Conservation (phyloP, 2,329 filamentous ascomycete genomes). For the Botryotinia calthae region DNA sequence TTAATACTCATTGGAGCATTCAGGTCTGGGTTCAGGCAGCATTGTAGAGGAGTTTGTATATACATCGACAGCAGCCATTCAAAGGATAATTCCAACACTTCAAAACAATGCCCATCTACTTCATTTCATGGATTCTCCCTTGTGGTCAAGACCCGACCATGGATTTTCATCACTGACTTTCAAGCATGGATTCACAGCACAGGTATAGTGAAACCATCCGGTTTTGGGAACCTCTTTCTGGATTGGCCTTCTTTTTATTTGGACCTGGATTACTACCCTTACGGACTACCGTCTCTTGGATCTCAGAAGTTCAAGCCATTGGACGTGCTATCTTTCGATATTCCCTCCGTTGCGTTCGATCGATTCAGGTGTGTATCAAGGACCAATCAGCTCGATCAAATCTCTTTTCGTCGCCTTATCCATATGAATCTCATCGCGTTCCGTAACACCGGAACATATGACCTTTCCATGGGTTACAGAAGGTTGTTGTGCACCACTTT, state of each 20-base stretch:
- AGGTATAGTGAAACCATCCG: conserved; percentile 21
- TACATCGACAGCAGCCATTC: conserved; percentile 26
- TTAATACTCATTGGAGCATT: conserved; percentile 26
- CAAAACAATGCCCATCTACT: conserved; percentile 8
- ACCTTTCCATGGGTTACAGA: not conserved
- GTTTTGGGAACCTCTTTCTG: conserved; percentile 12
- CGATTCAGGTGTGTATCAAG: conserved; percentile 19
- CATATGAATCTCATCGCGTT: not conserved
- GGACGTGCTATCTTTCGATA: not conserved
- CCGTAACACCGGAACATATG: not conserved
- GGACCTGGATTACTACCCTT: conserved; percentile 15
- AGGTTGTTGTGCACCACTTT: not conserved
- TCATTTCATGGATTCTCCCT: conserved; percentile 13
- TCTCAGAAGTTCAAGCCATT: not conserved
- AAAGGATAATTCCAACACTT: conserved; percentile 26
- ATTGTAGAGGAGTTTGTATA: conserved; percentile 29
- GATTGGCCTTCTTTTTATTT: conserved; percentile 9
- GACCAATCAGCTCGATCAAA: not conserved
- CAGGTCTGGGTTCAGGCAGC: conserved; percentile 31
- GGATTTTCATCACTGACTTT: conserved; percentile 19
- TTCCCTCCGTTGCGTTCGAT: not conserved
- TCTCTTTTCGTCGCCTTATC: not conserved
- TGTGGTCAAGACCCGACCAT: conserved; percentile 21
- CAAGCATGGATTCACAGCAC: conserved; percentile 13
- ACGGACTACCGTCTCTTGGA: conserved; percentile 7